A percentile compares a stretch with the other conserved stretches of the same genome.
These are phyloP conservation scores for Malania oleifera DNA, from an alignment of 164 flowering plant genomes.

Conservation along the genomic window DNA sequence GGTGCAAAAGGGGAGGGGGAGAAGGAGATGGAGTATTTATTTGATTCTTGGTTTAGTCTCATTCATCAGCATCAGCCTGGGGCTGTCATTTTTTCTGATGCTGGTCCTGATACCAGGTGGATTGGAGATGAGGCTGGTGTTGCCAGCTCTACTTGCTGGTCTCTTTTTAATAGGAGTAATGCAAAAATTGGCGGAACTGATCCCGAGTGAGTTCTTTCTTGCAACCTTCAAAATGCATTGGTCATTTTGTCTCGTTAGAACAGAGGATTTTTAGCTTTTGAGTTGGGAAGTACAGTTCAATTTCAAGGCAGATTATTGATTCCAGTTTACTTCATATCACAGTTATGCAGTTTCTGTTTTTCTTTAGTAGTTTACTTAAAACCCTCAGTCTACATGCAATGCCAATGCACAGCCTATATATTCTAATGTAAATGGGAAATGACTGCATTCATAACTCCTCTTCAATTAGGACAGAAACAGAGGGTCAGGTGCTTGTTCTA, in stretches of 20 bases:
- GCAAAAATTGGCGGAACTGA: slow-evolving; percentile 66
- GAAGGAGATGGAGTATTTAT: slow-evolving; percentile 86
- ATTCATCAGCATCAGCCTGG: slow-evolving; percentile 89
- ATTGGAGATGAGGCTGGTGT: slow-evolving; percentile 84
- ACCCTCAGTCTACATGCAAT: too few species aligned
- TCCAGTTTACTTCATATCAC: neutral
- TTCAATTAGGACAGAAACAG: too few species aligned
- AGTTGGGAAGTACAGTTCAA: too few species aligned
- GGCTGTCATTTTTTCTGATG: slow-evolving; percentile 90
- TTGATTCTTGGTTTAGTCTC: slow-evolving; percentile 77
- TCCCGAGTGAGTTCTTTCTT: slow-evolving; percentile 40
- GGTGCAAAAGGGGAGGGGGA: slow-evolving; percentile 93
- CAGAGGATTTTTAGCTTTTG: too few species aligned
- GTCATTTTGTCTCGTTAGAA: neutral
- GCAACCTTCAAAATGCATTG: neutral
- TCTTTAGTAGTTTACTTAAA: too few species aligned
- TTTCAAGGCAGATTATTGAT: neutral
- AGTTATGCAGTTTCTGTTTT: neutral
- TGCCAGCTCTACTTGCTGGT: slow-evolving; percentile 89
- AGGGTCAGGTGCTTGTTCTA: too few species aligned
- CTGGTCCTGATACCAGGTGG: slow-evolving; percentile 94
- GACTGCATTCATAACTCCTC: too few species aligned
- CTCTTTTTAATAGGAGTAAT: slow-evolving; percentile 65
- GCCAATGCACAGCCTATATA: too few species aligned
- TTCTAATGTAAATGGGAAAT: too few species aligned